These are phyloP conservation scores for Bolboschoenus planiculmis DNA, from an alignment of 176 grass and related monocot genomes.

Conservation along the genomic window DNA sequence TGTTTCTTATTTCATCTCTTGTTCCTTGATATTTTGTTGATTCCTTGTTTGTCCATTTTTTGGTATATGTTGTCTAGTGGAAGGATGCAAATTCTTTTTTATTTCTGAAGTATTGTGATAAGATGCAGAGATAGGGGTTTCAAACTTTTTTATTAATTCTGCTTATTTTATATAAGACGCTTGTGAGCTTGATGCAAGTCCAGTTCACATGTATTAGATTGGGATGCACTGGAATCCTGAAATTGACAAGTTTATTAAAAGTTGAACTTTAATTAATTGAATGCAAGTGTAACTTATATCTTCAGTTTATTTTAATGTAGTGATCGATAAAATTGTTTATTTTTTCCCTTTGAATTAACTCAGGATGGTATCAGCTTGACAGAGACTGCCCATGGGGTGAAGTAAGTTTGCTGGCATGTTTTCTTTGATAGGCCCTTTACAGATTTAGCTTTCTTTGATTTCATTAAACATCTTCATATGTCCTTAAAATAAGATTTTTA, in stretches of 20 bases:
- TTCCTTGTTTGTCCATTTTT: background rate
- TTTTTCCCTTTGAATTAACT: slow-evolving; percentile 34
- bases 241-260: background rate
- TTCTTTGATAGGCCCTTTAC: background rate
- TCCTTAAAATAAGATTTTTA: background rate
- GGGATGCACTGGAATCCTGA: background rate
- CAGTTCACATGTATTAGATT: background rate
- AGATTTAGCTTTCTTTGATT: background rate
- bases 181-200: background rate
- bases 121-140: background rate
- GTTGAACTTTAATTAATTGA: background rate
- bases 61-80: background rate
- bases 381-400: slow-evolving; percentile 73
- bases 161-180: background rate
- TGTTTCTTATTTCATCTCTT: background rate
- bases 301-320: background rate
- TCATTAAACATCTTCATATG: background rate
- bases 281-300: background rate
- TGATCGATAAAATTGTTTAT: background rate
- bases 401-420: slow-evolving; percentile 50
- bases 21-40: background rate
- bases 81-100: background rate
- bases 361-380: slow-evolving; percentile 96
- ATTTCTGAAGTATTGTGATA: background rate
- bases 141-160: background rate